Percentiles rank a stretch among this genome's conserved stretches.
These are phyloP conservation scores for Perkinsus olseni DNA, from an alignment of 169 alveolate species.

Conservation along the genomic window DNA sequence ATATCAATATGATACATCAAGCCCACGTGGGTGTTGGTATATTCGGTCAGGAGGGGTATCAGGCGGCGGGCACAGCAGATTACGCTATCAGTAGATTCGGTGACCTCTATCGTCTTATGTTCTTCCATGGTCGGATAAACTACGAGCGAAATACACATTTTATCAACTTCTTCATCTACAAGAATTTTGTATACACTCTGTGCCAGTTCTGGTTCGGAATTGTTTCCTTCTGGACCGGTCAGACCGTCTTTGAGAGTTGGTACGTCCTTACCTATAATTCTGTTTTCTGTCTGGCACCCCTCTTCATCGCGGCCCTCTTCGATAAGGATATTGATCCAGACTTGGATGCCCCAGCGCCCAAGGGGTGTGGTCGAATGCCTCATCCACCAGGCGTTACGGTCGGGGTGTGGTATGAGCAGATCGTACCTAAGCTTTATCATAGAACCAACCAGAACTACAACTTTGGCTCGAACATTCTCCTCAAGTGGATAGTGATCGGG, in stretches of 20 bases:
- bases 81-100: constrained; percentile 68
- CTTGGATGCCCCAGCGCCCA: background rate
- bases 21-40: constrained; percentile 95
- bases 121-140: constrained; percentile 62
- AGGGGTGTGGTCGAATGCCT: background rate
- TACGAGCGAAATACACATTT: background rate
- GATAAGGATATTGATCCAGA: constrained; percentile 53
- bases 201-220: constrained; percentile 60
- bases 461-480: background rate
- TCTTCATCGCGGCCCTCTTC: constrained; percentile 51
- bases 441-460: background rate
- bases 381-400: background rate
- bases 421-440: background rate
- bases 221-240: constrained; percentile 52
- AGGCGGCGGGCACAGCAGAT: constrained; percentile 69
- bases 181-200: constrained; percentile 67
- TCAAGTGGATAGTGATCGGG: background rate
- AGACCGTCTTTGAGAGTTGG: constrained; percentile 75
- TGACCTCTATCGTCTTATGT: constrained; percentile 60
- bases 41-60: constrained; percentile 86
- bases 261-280: constrained; percentile 69
- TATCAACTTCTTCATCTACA: constrained; percentile 55
- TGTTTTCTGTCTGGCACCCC: constrained; percentile 65
- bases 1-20: constrained; percentile 92
- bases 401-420: background rate